Evolutionary conservation across 208 protist species (phyloP), one percentile per base, ranked within the genome.

Genomic region (Kentomonas sorsogonicus): DNA sequence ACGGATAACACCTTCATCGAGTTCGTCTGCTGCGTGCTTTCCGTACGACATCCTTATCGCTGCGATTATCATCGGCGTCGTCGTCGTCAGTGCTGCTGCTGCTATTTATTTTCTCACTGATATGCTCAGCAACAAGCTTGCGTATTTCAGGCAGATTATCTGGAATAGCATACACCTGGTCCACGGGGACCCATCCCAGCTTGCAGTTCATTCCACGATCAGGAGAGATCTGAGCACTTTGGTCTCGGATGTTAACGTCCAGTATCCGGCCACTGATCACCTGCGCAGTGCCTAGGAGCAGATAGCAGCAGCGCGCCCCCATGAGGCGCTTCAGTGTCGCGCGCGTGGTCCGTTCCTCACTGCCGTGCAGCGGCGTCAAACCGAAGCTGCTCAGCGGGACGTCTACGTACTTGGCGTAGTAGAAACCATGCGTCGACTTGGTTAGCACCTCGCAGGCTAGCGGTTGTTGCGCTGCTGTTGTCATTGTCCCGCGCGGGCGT

Each of bases 191-290:
- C 79, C 79, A 87, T 22, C 69, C 70, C 6, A 83, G 40, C 0
- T 59, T 60, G 7, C 70, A 55, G 38, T 56, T 27, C 16, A 72
- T 27, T 27, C 73, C 79, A 13, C 66, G 65, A 16, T 87, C 79
- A 44, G 79, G 74, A 23, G 69, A 77, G 13, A 87, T 62, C 27
- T 81, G 66, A 27, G 75, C 66, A 10, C 50, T 72, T 43, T 50
- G 50, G 9, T 63, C 74, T 6, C 31, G 30, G 6, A 65, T 33
- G 39, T 65, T 76, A 1, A 77, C 50, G 45, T 83, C 79, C 15
- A 81, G 47, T 56, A 87, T 77, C 41, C 69, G 62, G 7, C 79
- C 79, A 23, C 66, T 77, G 1, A 87, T 67, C 15, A 87, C 63
- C 61, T 76, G 48, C 0, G 79, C 72, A 10, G 75, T 87, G 22